Base-by-base conservation (phyloP, 2,329 filamentous ascomycete species). In the Colletotrichum chrysophilum region DNA sequence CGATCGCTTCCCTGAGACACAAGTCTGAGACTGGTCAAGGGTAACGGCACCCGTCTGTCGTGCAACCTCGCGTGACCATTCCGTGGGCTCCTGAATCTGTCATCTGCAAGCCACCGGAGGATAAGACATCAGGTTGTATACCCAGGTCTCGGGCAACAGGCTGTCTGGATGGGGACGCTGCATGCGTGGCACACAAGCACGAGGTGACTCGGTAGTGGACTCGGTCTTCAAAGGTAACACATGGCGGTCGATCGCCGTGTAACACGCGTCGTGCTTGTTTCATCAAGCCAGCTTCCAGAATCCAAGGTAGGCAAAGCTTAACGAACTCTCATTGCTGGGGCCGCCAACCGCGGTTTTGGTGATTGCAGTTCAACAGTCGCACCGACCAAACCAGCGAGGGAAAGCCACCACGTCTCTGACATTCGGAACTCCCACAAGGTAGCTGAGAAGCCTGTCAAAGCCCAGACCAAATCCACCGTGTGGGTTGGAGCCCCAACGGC, bases 381-480 rank as follows among this genome's bases (percentile, higher is more conserved):
- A 92, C 79, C 91, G 89, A 71, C 91, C 90, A 82, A 88, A 88
- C 88, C 91, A 96, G 79, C 96, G 91, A 64, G 96, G 96, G 82
- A 98, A 98, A 32, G 94, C 91, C 71, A 97, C 94, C 28, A 96
- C 91, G 84, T 98, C 96, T 82, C 95, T 91, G 80, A 98, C 91
- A 79, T 95, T 98, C 78, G 91, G 90, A 52, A 96, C 92, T 12
- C 96, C 96, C 36, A 94, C 91, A 71, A 98, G 88, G 85, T 98
- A 98, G 81, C 94, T 93, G 79, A 98, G 85, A 77, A 98, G 89
- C 71, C 96, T 91, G 87, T 98, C 96, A 82, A 98, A 97, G 10
- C 96, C 96, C 72, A 98, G 84, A 4, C 96, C 96, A 82, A 98
- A 98, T 1, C 96, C 96, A 56, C 96, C 96, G 80, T 98, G 96